These are phyloP conservation scores for Metarhizium album DNA, from an alignment of 2,329 filamentous ascomycete genomes.

Conservation along the genomic window DNA sequence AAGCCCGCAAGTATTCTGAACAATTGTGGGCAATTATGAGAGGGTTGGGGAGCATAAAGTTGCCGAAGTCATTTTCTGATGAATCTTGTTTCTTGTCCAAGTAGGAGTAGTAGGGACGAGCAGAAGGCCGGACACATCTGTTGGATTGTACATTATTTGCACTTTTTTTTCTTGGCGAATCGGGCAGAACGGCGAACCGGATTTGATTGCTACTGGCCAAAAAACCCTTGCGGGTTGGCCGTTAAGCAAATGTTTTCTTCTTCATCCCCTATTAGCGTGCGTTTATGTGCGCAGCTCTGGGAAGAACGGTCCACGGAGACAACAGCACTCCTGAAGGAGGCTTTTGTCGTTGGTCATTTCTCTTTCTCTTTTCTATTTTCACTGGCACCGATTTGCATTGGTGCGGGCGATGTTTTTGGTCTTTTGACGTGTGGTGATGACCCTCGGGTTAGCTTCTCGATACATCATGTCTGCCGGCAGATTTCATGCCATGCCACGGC, in stretches of 20 bases:
- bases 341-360: constrained; percentile 1
- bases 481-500: not conserved
- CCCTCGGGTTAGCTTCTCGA: constrained; percentile 15
- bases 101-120: not conserved
- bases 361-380: not conserved
- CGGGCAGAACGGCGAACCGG: constrained; percentile 23
- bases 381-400: constrained; percentile 8
- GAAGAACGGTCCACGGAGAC: not conserved
- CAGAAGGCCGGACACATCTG: constrained; percentile 15
- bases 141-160: constrained; percentile 35
- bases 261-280: not conserved
- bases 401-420: constrained; percentile 12
- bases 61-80: constrained; percentile 7
- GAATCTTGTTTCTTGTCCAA: constrained; percentile 10
- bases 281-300: not conserved
- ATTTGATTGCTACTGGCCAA: constrained; percentile 16
- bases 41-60: constrained; percentile 7
- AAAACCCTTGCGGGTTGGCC: not conserved
- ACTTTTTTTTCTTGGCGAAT: constrained; percentile 23
- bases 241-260: not conserved
- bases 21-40: constrained; percentile 14
- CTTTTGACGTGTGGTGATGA: constrained; percentile 16
- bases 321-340: not conserved
- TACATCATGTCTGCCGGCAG: constrained; percentile 9
- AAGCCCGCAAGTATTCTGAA: constrained; percentile 15